These are phyloP conservation scores for Suillus weaverae DNA, from an alignment of 768 basidiomycete species.

Conservation along the genomic window DNA sequence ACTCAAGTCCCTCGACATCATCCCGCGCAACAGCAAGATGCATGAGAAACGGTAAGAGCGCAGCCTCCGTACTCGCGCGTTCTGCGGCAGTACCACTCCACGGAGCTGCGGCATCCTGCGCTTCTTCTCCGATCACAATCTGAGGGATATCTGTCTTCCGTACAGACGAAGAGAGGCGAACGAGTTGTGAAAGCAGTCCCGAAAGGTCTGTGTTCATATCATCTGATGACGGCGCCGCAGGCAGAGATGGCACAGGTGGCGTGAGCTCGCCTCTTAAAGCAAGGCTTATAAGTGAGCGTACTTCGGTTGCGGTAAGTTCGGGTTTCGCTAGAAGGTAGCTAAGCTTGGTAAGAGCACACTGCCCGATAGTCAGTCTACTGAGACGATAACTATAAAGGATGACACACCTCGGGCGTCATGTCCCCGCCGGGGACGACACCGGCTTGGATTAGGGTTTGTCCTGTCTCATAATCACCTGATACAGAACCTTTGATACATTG, in stretches of 20 bases:
- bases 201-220: conserved; percentile 61
- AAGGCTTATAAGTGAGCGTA: conserved; percentile 71
- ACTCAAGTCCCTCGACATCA: conserved; percentile 60
- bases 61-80: conserved; percentile 64
- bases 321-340: conserved; percentile 88
- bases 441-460: conserved; percentile 62
- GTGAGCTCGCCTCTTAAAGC: conserved; percentile 92
- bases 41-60: conserved; percentile 73
- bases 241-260: conserved; percentile 42
- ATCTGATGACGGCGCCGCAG: conserved; percentile 42
- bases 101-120: conserved; percentile 50
- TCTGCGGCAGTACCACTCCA: conserved; percentile 84
- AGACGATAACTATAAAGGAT: neutral
- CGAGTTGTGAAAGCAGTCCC: conserved; percentile 64
- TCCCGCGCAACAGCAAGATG: conserved; percentile 76
- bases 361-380: conserved; percentile 6
- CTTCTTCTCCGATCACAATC: conserved; percentile 41
- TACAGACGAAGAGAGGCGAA: conserved; percentile 54
- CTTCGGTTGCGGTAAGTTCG: conserved; percentile 63
- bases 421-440: conserved; percentile 86
- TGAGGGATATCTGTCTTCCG: conserved; percentile 34
- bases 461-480: conserved; percentile 81
- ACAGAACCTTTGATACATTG: conserved; percentile 90
- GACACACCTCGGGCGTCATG: conserved; percentile 92
- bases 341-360: conserved; percentile 91